A percentile compares a stretch with the other conserved stretches of the same genome.
These are phyloP conservation scores for Hysterangium stoloniferum DNA, from an alignment of 768 basidiomycete genomes.

Conservation along the genomic window DNA sequence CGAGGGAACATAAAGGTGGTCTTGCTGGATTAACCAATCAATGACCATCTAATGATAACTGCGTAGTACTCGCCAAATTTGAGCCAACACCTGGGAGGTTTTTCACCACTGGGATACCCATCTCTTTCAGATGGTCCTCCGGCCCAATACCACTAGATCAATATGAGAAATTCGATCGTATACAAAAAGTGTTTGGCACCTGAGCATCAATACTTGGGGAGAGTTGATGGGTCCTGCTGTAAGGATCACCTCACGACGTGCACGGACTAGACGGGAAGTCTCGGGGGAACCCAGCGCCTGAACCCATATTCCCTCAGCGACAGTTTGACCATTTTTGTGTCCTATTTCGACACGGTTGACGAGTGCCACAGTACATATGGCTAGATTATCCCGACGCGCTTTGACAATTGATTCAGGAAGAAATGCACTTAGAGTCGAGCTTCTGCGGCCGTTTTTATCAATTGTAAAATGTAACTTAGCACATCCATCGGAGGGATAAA, in stretches of 20 bases:
- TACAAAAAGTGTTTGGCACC: constrained; percentile 13
- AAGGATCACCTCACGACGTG: constrained; percentile 21
- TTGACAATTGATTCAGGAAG: no score
- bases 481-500: no score
- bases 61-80: constrained; percentile 15
- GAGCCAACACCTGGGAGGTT: constrained; percentile 29
- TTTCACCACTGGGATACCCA: constrained; percentile 24
- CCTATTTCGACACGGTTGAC: no score
- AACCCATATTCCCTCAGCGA: no score
- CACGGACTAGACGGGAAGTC: background rate
- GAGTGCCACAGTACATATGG: no score
- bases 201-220: constrained; percentile 33
- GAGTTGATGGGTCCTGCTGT: constrained; percentile 34
- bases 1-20: constrained; percentile 31
- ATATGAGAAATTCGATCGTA: background rate
- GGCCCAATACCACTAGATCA: constrained; percentile 37
- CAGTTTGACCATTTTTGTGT: no score
- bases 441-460: no score
- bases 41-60: background rate
- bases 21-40: constrained; percentile 23
- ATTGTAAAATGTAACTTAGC: no score
- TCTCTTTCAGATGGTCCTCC: constrained; percentile 24
- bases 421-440: no score
- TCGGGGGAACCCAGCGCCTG: no score
- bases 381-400: no score